Evolutionary conservation across 129 eudicot species (phyloP).

Genomic region (Oenanthe sinensis): DNA sequence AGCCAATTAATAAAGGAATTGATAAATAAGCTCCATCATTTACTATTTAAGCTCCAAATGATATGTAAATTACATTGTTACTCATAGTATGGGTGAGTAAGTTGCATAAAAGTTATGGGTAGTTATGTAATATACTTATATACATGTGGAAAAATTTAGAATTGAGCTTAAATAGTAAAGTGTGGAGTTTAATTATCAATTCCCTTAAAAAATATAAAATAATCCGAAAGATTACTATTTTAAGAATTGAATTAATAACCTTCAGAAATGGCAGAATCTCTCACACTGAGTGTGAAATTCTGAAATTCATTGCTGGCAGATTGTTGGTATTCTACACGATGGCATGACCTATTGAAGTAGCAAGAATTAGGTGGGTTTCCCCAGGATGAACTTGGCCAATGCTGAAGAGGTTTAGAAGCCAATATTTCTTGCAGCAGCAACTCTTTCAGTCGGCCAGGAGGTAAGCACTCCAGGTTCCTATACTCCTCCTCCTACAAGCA

Average conservation of each 20-base stretch:
- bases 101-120: too few relatives aligned
- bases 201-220: neutral
- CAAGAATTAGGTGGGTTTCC: neutral
- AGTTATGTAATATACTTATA: too few relatives aligned
- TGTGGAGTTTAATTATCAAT: too few relatives aligned
- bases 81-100: too few relatives aligned
- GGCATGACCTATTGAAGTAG: neutral
- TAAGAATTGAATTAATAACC: neutral
- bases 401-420: neutral
- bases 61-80: too few relatives aligned
- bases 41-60: too few relatives aligned
- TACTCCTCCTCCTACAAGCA: constrained; percentile 6
- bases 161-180: too few relatives aligned
- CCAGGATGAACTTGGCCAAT: neutral
- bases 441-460: constrained; percentile 1
- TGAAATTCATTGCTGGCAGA: neutral
- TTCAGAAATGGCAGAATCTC: neutral
- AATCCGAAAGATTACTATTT: neutral
- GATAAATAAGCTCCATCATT: neutral
- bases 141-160: too few relatives aligned
- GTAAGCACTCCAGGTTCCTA: constrained; percentile 9
- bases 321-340: neutral
- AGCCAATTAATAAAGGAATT: neutral
- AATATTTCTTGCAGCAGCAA: constrained; percentile 7
- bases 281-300: neutral